A percentile compares a stretch with the other conserved stretches of the same genome.
Evolutionary conservation across 306 rosid species (phyloP).

Genomic region (Cucumis hystrix): DNA sequence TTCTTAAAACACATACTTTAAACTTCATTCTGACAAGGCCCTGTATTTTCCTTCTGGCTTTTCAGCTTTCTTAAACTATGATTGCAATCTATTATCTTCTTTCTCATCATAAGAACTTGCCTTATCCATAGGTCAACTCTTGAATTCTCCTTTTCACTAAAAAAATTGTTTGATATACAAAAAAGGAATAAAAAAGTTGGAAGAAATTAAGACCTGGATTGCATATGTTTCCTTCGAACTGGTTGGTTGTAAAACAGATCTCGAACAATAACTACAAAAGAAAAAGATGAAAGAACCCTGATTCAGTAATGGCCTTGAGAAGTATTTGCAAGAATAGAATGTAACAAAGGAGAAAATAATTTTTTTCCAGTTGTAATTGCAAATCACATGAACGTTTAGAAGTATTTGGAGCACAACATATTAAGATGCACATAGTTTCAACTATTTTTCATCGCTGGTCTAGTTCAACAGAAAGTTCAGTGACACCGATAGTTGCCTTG

Average conservation of each 20-base stretch:
- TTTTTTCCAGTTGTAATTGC: neutral
- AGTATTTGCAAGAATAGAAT: neutral
- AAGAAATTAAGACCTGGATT: conserved; percentile 54
- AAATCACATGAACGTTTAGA: neutral
- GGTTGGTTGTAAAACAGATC: conserved; percentile 97
- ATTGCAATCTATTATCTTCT: neutral
- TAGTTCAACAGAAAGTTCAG: no score
- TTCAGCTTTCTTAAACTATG: neutral
- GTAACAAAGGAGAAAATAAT: neutral
- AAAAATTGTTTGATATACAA: neutral
- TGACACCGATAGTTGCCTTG: neutral
- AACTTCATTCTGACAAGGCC: neutral
- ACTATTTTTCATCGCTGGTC: no score
- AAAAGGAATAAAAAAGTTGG: neutral
- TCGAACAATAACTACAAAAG: conserved; percentile 56
- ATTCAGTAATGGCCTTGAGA: conserved; percentile 1
- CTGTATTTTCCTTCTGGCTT: neutral
- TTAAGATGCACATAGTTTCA: neutral
- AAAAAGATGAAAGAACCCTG: neutral
- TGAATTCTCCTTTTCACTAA: neutral
- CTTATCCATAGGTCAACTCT: neutral
- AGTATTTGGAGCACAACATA: neutral
- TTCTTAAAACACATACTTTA: neutral
- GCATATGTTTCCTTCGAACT: conserved; percentile 72
- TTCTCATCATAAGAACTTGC: neutral